phyloP scores from a whole-genome alignment of 106 monocot genomes.

The Allium cepa region DNA sequence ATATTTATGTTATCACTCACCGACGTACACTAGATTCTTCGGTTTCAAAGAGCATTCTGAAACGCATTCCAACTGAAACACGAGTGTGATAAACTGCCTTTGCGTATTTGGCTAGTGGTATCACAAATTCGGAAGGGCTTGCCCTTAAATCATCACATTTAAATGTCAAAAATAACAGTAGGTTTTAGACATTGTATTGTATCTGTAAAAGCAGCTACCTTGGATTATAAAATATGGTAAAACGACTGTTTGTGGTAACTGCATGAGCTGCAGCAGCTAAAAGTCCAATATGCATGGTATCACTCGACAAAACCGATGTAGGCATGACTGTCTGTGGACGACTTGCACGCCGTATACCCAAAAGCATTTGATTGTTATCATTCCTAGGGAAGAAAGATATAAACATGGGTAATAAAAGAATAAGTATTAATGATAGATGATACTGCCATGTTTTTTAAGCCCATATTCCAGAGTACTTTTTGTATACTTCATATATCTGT shows the following conservation, averaged over 20 bases:
- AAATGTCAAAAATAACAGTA: no score
- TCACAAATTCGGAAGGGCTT: slow-evolving; percentile 86
- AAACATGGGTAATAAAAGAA: no score
- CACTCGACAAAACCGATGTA: slow-evolving; percentile 90
- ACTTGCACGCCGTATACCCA: slow-evolving; percentile 87
- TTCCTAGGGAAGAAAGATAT: slow-evolving; percentile 42
- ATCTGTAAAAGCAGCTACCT: slow-evolving; percentile 30
- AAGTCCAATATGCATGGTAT: slow-evolving; percentile 98
- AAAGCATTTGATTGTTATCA: slow-evolving; percentile 73
- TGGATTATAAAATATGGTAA: slow-evolving; percentile 92
- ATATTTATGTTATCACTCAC: slow-evolving; percentile 10
- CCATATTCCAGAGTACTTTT: no score
- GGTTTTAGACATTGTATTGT: no score
- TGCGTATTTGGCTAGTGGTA: slow-evolving; percentile 80
- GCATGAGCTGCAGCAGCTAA: slow-evolving; percentile 95
- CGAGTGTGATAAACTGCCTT: slow-evolving; percentile 77
- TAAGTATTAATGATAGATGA: no score
- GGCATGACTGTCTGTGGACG: slow-evolving; percentile 88
- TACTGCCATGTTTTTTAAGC: no score
- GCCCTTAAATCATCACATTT: slow-evolving; percentile 33
- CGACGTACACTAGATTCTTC: slow-evolving; percentile 90
- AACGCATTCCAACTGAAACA: slow-evolving; percentile 88
- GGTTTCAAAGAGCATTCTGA: slow-evolving; percentile 91
- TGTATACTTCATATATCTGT: no score
- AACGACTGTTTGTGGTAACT: slow-evolving; percentile 83